phyloP scores from a whole-genome alignment of 257 asterid genomes.

The Primulina huaijiensis region DNA sequence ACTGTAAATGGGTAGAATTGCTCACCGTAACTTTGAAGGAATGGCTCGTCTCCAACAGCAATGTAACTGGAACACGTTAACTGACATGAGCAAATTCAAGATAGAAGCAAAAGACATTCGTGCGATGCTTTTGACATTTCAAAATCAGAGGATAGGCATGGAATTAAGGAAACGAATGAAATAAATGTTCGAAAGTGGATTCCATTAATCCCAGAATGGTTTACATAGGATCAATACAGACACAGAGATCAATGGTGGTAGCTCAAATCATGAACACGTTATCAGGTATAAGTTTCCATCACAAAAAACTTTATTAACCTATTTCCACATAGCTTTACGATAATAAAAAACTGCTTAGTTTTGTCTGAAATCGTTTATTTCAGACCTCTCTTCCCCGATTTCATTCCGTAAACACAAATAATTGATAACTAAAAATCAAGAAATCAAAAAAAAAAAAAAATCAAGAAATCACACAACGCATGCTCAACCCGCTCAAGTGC shows the following conservation, averaged over 20 bases:
- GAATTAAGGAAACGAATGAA: background rate
- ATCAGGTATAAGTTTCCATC: slow-evolving; percentile 1
- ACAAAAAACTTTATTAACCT: background rate
- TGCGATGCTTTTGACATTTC: background rate
- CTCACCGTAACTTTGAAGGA: slow-evolving; percentile 49
- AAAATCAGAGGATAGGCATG: background rate
- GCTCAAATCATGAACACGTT: background rate
- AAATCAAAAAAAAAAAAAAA: background rate
- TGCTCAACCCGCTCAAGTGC: background rate
- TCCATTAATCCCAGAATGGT: background rate
- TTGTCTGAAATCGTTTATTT: background rate
- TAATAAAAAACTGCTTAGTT: background rate
- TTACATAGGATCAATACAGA: background rate
- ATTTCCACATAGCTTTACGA: background rate
- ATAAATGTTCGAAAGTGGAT: background rate
- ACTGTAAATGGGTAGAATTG: slow-evolving; percentile 69
- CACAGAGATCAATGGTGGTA: background rate
- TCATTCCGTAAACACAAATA: background rate
- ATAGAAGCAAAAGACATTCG: background rate
- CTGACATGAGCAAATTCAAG: slow-evolving; percentile 15
- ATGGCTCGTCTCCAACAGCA: slow-evolving; percentile 80
- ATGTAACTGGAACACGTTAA: slow-evolving; percentile 46
- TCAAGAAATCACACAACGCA: slow-evolving; percentile 7
- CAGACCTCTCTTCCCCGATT: background rate
- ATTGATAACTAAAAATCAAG: background rate